Base-by-base conservation (phyloP, 176 grass and related monocot species). In the Rhynchospora breviuscula region DNA sequence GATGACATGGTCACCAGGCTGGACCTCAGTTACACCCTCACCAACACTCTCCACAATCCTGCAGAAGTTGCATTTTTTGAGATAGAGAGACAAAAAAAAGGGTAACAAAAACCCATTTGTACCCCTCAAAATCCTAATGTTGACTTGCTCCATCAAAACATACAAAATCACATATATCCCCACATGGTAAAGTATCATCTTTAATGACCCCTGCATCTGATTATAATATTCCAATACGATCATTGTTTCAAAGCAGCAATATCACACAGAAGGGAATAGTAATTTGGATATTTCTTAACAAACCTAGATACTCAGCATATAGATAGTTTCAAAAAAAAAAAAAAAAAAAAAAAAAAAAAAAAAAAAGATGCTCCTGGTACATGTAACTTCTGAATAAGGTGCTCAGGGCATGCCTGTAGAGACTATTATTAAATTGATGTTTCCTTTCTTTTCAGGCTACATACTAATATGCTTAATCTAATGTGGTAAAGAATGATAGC, bases 11-110 rank as follows among this genome's bases (percentile, higher is more conserved):
- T 99, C 96, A 23, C 96, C 96, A 73, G 96, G 85, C 81, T 92
- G 91, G 79, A 99, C 88, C 15, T 91, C 92, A 26, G 93, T 99
- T 57, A 99, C 96, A 10, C 96, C 96, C 91, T 99, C 96, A 9
- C 96, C 96, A 4, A 99, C 89, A 78, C 96, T 99, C 77, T 99
- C 96, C 51, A 99, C 91, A 86, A 99, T 80, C 62, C 96, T 99
- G 56, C 57, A 59, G 15, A 4, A 53, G 67, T 40, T 58, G 87
- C 7, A 66, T 23, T 54, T 0, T 11, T 35, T 8, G 40, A 48
- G 44, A 59, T 78, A 59, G 62, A 63, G 63, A 57, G 52, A 58
- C 57, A 67, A 65, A 52, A 29, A 40, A 19, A 33, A 73, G 19
- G 40, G 8, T 8, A 47, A 70, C 23, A 21, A 54, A 31, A 74